These are phyloP conservation scores for Acanthochlamys bracteata DNA, from an alignment of 106 monocot species.

Conservation along the genomic window DNA sequence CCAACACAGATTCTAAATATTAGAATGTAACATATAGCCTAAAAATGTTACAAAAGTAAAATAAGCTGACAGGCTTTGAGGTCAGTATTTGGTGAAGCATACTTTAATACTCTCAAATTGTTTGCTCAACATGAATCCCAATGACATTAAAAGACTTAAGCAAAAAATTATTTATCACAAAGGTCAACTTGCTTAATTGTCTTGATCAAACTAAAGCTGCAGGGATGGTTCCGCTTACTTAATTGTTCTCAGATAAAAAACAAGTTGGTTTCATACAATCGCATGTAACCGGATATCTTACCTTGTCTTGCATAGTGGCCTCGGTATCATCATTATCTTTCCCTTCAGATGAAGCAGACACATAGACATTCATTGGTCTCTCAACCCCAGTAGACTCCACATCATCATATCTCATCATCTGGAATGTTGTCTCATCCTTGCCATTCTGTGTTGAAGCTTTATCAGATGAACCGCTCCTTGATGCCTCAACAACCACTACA, in stretches of 20 bases:
- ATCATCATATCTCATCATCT: slow-evolving; percentile 25
- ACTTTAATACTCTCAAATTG: too few relatives aligned
- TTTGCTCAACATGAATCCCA: too few relatives aligned
- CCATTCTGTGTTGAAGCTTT: slow-evolving; percentile 6
- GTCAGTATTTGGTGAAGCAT: too few relatives aligned
- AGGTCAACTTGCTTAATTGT: too few relatives aligned
- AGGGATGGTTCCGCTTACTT: background rate
- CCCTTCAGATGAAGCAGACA: slow-evolving; percentile 4
- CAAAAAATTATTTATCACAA: too few relatives aligned
- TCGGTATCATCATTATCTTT: slow-evolving; percentile 1
- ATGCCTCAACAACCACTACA: slow-evolving; percentile 19
- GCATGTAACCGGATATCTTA: slow-evolving; percentile 5
- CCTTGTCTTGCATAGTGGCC: slow-evolving; percentile 30
- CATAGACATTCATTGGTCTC: slow-evolving; percentile 13
- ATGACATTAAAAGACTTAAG: too few relatives aligned
- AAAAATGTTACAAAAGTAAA: too few relatives aligned
- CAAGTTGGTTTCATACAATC: background rate
- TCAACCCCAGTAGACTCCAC: slow-evolving; percentile 5
- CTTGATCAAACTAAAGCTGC: too few relatives aligned
- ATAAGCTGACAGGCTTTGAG: too few relatives aligned
- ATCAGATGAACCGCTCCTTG: slow-evolving; percentile 10
- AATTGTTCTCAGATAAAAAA: background rate
- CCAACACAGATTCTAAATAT: too few relatives aligned
- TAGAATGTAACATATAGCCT: too few relatives aligned
- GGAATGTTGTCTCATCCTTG: slow-evolving; percentile 13